Base-by-base conservation (phyloP, 208 protist genomes). In the Tritrichomonas foetus region DNA sequence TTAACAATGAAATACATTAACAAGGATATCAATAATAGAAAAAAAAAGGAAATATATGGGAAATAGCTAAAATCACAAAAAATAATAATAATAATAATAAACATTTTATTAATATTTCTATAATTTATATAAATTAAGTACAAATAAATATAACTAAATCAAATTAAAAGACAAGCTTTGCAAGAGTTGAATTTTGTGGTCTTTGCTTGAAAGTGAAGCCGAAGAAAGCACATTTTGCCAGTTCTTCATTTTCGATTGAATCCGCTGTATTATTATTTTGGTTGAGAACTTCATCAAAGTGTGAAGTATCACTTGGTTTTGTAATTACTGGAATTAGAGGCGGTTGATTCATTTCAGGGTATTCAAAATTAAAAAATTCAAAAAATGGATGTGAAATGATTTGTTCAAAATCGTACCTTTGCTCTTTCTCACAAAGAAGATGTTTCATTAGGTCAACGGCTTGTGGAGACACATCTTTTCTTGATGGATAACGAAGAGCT, bases 401-500 rank as follows among this genome's bases (percentile, higher is more conserved):
- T 39, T 93, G 27, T 1, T 93, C 89, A 27, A 93, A 93, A 11
- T 33, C 55, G 25, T 74, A 49, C 72, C 89, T 93, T 8, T 69
- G 3, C 27, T 93, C 55, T 72, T 47, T 22, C 9, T 64, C 55
- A 33, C 89, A 93, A 36, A 93, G 16, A 22, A 93, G 41, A 49
- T 93, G 30, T 55, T 64, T 93, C 1, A 93, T 72, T n/a, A 93
- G 72, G 27, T 93, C 89, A 41, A 93, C n/a, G 0, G 89, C 89
- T 22, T 69, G 30, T 20, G 50, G 22, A 47, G 89, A 64, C 5
- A 93, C n/a, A 49, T 64, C 55, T 14, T 41, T 39, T 22, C 47
- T 36, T 3, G 50, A 14, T 72, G 89, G 89, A 33, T 74, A 39
- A 9, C 57, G 33, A 13, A 97, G 72, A 11, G 94, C 94, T 74